A percentile compares a stretch with the other conserved stretches of the same genome.
Evolutionary conservation across 2,329 filamentous ascomycete species (phyloP).

Genomic region (Trichoderma lentiforme): DNA sequence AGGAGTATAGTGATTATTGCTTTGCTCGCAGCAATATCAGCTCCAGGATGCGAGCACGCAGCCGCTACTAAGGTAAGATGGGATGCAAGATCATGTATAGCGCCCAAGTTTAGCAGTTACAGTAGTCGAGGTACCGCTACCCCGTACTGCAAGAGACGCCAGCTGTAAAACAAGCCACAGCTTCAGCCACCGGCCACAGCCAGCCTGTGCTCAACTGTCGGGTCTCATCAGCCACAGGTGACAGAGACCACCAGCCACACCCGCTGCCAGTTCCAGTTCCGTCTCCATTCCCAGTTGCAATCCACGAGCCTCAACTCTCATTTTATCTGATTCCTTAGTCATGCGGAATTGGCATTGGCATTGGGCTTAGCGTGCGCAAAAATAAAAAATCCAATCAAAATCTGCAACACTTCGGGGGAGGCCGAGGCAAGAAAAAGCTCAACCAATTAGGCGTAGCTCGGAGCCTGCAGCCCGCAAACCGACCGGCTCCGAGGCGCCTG

Average conservation of each 20-base stretch:
- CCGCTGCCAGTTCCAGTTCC: neutral
- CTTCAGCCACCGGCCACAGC: neutral
- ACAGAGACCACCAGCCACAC: neutral
- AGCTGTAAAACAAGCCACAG: neutral
- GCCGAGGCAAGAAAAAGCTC: neutral
- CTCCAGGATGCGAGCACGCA: neutral
- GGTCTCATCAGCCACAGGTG: neutral
- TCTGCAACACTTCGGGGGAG: neutral
- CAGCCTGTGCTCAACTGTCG: neutral
- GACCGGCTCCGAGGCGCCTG: slow-evolving; percentile 31
- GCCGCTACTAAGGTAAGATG: neutral
- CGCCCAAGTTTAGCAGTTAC: neutral
- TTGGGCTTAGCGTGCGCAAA: neutral
- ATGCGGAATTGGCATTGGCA: neutral
- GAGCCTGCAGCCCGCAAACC: slow-evolving; percentile 23
- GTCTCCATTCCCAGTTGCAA: neutral
- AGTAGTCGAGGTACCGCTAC: neutral
- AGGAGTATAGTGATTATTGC: neutral
- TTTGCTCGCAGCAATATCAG: neutral
- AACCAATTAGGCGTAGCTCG: slow-evolving; percentile 20
- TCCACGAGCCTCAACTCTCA: neutral
- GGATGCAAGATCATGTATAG: slow-evolving; percentile 5
- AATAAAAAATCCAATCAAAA: neutral
- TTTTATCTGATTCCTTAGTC: neutral
- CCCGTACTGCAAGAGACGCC: neutral